Evolutionary conservation across 257 asterid species (phyloP).

Genomic region (Penstemon newberryi): DNA sequence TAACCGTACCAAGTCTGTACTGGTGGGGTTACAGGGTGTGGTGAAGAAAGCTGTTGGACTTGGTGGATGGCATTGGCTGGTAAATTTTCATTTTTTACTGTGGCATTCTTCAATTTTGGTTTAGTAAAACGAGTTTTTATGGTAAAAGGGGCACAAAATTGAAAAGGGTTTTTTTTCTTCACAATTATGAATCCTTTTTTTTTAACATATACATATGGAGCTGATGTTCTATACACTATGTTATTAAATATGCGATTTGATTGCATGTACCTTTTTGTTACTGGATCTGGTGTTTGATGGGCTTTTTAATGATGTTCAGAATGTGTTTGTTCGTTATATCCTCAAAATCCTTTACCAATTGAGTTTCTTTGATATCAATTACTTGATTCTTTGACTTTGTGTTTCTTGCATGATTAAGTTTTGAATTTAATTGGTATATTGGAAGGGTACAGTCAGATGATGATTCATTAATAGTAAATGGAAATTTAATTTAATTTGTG

Average conservation of each 20-base stretch:
- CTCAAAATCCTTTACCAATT: neutral
- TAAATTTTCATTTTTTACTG: constrained; percentile 21
- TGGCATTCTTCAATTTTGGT: neutral
- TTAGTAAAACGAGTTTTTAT: neutral
- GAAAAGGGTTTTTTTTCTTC: constrained; percentile 2
- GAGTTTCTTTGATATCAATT: neutral
- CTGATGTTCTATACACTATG: neutral
- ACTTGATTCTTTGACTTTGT: neutral
- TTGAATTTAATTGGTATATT: neutral
- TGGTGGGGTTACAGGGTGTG: constrained; percentile 88
- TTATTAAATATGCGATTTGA: neutral
- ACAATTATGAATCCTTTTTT: too few relatives aligned
- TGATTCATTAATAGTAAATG: neutral
- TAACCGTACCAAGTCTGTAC: constrained; percentile 86
- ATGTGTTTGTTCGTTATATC: neutral
- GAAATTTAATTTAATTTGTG: neutral
- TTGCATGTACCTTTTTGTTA: constrained; percentile 18
- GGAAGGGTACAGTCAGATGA: neutral
- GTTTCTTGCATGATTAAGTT: neutral
- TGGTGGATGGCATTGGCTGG: constrained; percentile 99
- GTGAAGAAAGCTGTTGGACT: constrained; percentile 96
- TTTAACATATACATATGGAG: neutral
- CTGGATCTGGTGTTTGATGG: constrained; percentile 28
- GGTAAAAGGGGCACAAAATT: neutral
- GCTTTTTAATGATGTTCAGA: neutral